phyloP scores from a whole-genome alignment of 1,284 basidiomycete genomes.

The Apiotrichum laibachii region DNA sequence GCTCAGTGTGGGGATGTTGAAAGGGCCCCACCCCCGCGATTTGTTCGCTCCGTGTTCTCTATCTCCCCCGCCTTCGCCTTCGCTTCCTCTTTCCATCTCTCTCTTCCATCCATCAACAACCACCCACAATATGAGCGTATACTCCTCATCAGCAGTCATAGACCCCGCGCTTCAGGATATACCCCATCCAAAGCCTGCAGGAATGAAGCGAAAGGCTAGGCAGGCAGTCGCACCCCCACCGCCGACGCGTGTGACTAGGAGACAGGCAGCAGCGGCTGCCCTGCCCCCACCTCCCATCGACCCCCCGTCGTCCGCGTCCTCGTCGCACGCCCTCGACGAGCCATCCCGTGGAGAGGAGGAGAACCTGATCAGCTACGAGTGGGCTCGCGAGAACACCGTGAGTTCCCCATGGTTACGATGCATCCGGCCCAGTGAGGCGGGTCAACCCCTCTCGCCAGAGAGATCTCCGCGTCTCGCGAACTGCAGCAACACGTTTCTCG shows the following conservation, averaged over 20 bases:
- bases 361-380: slow-evolving; percentile 35
- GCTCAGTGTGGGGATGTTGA: no score
- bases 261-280: slow-evolving; percentile 1
- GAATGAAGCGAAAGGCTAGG: slow-evolving; percentile 18
- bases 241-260: slow-evolving; percentile 1
- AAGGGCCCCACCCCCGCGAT: not conserved
- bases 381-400: slow-evolving; percentile 13
- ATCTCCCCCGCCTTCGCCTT: not conserved
- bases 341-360: slow-evolving; percentile 39
- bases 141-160: slow-evolving; percentile 6
- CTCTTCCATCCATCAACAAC: not conserved
- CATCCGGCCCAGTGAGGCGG: not conserved
- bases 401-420: not conserved
- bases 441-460: no score
- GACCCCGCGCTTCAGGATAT: slow-evolving; percentile 17
- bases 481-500: no score
- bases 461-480: not conserved
- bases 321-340: slow-evolving; percentile 11
- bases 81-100: not conserved
- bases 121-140: slow-evolving; percentile 2
- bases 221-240: not conserved
- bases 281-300: not conserved
- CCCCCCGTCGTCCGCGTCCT: not conserved
- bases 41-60: not conserved
- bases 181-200: slow-evolving; percentile 1